phyloP scores from a whole-genome alignment of 2,329 filamentous ascomycete genomes.

The Penicillium sp. region DNA sequence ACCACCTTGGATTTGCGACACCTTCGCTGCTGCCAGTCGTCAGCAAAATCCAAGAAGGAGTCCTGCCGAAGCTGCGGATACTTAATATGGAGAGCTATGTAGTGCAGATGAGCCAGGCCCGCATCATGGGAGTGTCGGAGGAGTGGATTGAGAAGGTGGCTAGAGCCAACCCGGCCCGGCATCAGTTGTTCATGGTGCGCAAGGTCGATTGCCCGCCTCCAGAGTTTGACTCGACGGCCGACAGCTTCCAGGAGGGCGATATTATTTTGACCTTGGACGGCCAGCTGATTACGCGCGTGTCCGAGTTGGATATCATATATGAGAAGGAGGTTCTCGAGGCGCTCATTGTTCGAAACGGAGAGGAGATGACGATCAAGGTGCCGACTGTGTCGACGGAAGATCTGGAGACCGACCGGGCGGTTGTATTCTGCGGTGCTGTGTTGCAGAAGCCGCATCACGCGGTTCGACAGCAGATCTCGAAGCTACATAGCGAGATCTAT shows the following conservation, averaged over 20 bases:
- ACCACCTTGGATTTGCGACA: conserved; percentile 89
- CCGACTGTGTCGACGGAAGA: conserved; percentile 87
- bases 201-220: conserved; percentile 74
- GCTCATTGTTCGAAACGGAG: conserved; percentile 81
- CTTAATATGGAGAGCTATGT: conserved; percentile 93
- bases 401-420: conserved; percentile 87
- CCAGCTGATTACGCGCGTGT: conserved; percentile 89
- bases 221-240: conserved; percentile 49
- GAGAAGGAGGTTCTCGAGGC: conserved; percentile 81
- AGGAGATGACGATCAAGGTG: conserved; percentile 77
- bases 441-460: conserved; percentile 94
- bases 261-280: conserved; percentile 89
- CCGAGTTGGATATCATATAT: conserved; percentile 97
- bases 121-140: conserved; percentile 95
- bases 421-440: conserved; percentile 94
- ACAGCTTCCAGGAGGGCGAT: conserved; percentile 82
- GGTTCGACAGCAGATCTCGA: conserved; percentile 95
- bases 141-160: conserved; percentile 94
- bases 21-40: conserved; percentile 89
- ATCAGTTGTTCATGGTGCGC: conserved; percentile 97
- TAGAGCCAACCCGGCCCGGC: conserved; percentile 83
- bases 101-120: conserved; percentile 94
- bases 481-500: conserved; percentile 95
- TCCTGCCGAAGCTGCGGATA: conserved; percentile 82
- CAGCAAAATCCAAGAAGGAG: conserved; percentile 78